Percentiles rank a stretch among this genome's conserved stretches.
These are phyloP conservation scores for Metschnikowia peoriensis DNA, from an alignment of 805 yeast genomes.

Conservation along the genomic window DNA sequence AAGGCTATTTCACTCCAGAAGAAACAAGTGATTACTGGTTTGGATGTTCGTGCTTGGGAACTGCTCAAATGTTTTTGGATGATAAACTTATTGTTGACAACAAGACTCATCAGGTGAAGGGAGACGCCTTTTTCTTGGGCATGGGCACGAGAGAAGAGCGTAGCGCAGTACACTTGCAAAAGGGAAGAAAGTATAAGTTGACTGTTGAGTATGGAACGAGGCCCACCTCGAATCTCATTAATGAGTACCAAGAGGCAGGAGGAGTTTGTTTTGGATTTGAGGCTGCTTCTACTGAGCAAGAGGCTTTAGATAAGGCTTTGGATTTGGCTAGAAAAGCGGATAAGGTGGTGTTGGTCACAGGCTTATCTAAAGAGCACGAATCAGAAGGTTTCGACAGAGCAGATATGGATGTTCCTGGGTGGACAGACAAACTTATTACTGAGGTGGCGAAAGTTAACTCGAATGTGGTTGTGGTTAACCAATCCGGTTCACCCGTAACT, in stretches of 20 bases:
- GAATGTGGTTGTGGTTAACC: slow-evolving; percentile 32
- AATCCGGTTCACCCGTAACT: slow-evolving; percentile 33
- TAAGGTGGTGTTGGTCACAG: slow-evolving; percentile 29
- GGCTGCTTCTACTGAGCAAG: slow-evolving; percentile 20
- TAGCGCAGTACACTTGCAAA: slow-evolving; percentile 36
- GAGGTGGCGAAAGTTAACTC: slow-evolving; percentile 28
- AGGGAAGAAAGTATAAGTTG: slow-evolving; percentile 46
- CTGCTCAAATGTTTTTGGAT: slow-evolving; percentile 54
- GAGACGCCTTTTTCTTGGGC: slow-evolving; percentile 50
- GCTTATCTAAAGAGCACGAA: slow-evolving; percentile 31
- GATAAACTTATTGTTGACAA: slow-evolving; percentile 55
- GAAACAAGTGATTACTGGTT: slow-evolving; percentile 48
- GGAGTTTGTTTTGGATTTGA: slow-evolving; percentile 29
- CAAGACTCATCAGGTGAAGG: slow-evolving; percentile 49
- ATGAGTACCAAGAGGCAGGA: slow-evolving; percentile 20
- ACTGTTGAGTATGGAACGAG: slow-evolving; percentile 53
- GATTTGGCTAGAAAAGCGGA: slow-evolving; percentile 26
- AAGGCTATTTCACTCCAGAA: slow-evolving; percentile 46
- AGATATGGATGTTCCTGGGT: slow-evolving; percentile 29
- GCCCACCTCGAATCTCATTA: slow-evolving; percentile 29
- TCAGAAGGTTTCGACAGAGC: slow-evolving; percentile 31
- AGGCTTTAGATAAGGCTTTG: slow-evolving; percentile 27
- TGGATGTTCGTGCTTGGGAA: slow-evolving; percentile 53
- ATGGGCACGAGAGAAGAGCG: slow-evolving; percentile 53
- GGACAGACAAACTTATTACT: slow-evolving; percentile 25